Conservation (phyloP, 352 stramenopile genomes). For the Nothophytophthora sp. region DNA sequence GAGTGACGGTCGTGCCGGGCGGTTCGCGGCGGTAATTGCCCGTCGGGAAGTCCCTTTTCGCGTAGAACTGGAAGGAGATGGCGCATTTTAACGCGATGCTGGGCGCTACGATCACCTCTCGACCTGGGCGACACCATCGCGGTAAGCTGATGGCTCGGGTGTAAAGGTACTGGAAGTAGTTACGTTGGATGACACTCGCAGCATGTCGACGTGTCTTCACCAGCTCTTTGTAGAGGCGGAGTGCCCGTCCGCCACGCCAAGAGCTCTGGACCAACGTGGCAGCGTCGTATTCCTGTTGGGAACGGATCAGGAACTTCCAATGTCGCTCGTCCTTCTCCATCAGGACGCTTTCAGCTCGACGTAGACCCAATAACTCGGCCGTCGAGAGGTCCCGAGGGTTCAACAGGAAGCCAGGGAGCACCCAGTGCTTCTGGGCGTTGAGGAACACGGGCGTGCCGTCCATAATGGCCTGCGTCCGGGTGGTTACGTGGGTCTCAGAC, state of each 20-base stretch:
- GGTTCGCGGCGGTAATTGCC: slow-evolving; percentile 63
- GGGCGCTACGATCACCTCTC: slow-evolving; percentile 65
- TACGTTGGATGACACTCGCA: slow-evolving; percentile 61
- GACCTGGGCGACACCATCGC: slow-evolving; percentile 62
- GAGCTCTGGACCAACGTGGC: slow-evolving; percentile 40
- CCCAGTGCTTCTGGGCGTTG: slow-evolving; percentile 69
- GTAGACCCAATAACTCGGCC: slow-evolving; percentile 42
- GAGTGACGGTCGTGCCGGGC: slow-evolving; percentile 21
- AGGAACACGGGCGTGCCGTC: slow-evolving; percentile 55
- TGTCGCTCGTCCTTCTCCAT: slow-evolving; percentile 70
- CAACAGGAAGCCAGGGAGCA: slow-evolving; percentile 45
- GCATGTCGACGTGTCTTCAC: slow-evolving; percentile 31
- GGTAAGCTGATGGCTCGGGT: slow-evolving; percentile 54
- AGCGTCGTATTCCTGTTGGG: slow-evolving; percentile 51
- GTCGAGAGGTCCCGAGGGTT: slow-evolving; percentile 17
- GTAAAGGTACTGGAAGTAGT: slow-evolving; percentile 78
- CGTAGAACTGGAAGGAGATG: slow-evolving; percentile 80
- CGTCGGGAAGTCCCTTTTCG: slow-evolving; percentile 65
- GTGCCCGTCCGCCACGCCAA: slow-evolving; percentile 34
- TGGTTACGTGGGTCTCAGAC: slow-evolving; percentile 43
- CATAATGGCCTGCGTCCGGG: slow-evolving; percentile 70
- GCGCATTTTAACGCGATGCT: slow-evolving; percentile 63
- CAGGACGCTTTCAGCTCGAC: slow-evolving; percentile 53
- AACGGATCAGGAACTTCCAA: slow-evolving; percentile 49
- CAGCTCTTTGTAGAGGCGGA: slow-evolving; percentile 31